Conservation (phyloP, 2,329 filamentous ascomycete species). For the Colletotrichum lini region DNA sequence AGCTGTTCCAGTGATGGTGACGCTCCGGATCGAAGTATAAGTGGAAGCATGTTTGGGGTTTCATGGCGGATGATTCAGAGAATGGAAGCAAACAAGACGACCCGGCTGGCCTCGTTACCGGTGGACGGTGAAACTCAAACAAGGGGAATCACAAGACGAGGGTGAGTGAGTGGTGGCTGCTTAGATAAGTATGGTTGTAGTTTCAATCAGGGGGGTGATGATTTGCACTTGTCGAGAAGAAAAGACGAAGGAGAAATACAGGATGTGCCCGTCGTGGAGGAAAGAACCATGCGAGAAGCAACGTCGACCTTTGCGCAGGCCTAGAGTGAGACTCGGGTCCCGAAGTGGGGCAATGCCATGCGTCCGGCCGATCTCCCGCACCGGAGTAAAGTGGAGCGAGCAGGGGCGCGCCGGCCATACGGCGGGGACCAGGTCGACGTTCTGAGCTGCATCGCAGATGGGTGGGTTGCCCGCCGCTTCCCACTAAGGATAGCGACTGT, state of each 20-base stretch:
- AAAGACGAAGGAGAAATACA: no score
- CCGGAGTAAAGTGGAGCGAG: slow-evolving; percentile 12
- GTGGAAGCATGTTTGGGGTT: neutral
- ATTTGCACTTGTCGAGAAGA: no score
- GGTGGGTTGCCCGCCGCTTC: slow-evolving; percentile 23
- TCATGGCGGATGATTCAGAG: neutral
- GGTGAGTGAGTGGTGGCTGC: neutral
- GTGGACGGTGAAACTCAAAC: neutral
- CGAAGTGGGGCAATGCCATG: neutral
- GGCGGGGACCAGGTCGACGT: slow-evolving; percentile 21
- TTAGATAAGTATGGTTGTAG: no score
- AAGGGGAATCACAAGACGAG: neutral
- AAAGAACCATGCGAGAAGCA: no score
- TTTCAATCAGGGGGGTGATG: neutral
- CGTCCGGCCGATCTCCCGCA: slow-evolving; percentile 26
- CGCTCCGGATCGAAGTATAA: neutral
- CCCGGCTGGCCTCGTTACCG: neutral
- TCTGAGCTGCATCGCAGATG: slow-evolving; percentile 32
- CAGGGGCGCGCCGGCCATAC: slow-evolving; percentile 3
- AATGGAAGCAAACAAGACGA: neutral
- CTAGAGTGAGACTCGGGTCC: neutral
- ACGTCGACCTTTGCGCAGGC: neutral
- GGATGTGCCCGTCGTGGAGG: neutral
- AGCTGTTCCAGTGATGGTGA: neutral
- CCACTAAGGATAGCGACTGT: slow-evolving; percentile 28